Evolutionary conservation across 1,284 basidiomycete species (phyloP), one percentile per base, ranked within the genome.

Genomic region (Porogramme epimiltina): DNA sequence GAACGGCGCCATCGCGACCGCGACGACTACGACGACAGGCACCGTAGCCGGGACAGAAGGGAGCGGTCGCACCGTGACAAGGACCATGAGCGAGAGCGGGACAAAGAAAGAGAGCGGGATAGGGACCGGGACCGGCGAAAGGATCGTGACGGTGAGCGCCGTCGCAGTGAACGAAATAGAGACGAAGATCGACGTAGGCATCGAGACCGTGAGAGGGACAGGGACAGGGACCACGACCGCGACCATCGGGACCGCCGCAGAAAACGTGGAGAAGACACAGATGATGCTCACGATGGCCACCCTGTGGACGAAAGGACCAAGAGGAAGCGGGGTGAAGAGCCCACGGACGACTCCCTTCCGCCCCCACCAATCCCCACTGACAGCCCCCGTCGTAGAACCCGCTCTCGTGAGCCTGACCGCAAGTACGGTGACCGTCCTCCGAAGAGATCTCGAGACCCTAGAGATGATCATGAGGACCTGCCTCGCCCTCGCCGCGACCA

Each of bases 381-480:
- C 61, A 87, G 83, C 64, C 82, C 84, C 61, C 77, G 70, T 62
- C 73, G 75, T 57, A 75, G 74, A 63, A 77, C 80, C 61, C 78
- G 76, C 62, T 84, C 82, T 54, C 73, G 73, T 42, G 75, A 75
- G 41, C 66, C 63, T 66, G 81, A 84, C 58, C 79, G 76, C 51
- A 77, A 75, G 64, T 78, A 72, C 65, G 72, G 72, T 54, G 79
- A 82, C 60, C 75, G 76, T 55, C 67, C 65, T 49, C 67, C 71
- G 45, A 67, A 71, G 42, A 67, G 67, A 53, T 68, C 71, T 59
- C 74, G 76, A 54, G 82, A 83, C 61, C 70, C 77, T 55, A 75
- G 80, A 48, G 85, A 87, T 56, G 85, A 86, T 58, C 71, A 77
- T 48, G 82, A 85, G 54, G 84, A 84, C 52, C 65, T 70, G 20